Conservation (phyloP, 1,284 basidiomycete genomes). For the Ustilago sp. region DNA sequence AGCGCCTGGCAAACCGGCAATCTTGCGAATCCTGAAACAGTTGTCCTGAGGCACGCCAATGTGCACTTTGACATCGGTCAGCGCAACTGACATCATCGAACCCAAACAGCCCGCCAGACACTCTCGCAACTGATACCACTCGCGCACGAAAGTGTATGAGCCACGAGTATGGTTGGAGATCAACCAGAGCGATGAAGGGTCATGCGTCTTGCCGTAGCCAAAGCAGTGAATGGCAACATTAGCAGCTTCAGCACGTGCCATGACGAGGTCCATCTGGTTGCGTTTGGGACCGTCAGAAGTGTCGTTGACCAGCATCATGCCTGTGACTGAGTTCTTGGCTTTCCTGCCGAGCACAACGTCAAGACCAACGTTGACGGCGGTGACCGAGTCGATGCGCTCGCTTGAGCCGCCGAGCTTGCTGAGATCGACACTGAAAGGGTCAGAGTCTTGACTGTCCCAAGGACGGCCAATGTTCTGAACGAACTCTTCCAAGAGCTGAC, state of each 20-base stretch:
- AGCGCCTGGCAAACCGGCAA: conserved; percentile 55
- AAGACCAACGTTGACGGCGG: conserved; percentile 71
- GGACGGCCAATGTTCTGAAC: conserved; percentile 58
- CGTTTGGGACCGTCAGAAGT: conserved; percentile 87
- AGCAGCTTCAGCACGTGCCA: conserved; percentile 93
- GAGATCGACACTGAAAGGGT: conserved; percentile 61
- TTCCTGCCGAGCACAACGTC: conserved; percentile 94
- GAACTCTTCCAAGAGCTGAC: conserved; percentile 50
- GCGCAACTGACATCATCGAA: conserved; percentile 62
- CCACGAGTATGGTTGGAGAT: conserved; percentile 97
- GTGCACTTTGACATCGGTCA: conserved; percentile 61
- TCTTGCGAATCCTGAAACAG: conserved; percentile 61
- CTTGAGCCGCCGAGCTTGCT: conserved; percentile 55
- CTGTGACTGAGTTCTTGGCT: conserved; percentile 85
- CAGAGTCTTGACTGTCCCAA: conserved; percentile 48
- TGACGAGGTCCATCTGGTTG: conserved; percentile 98
- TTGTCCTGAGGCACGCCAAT: conserved; percentile 63
- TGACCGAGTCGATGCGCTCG: conserved; percentile 61
- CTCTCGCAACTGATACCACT: conserved; percentile 66
- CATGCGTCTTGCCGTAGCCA: conserved; percentile 94
- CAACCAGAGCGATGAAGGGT: conserved; percentile 97
- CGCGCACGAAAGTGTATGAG: conserved; percentile 79
- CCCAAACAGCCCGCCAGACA: conserved; percentile 64
- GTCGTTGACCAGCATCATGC: conserved; percentile 92
- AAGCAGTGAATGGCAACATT: conserved; percentile 96